Percentiles rank a stretch among this genome's conserved stretches.
Conservation (phyloP, 306 rosid species). For the Parietaria judaica region DNA sequence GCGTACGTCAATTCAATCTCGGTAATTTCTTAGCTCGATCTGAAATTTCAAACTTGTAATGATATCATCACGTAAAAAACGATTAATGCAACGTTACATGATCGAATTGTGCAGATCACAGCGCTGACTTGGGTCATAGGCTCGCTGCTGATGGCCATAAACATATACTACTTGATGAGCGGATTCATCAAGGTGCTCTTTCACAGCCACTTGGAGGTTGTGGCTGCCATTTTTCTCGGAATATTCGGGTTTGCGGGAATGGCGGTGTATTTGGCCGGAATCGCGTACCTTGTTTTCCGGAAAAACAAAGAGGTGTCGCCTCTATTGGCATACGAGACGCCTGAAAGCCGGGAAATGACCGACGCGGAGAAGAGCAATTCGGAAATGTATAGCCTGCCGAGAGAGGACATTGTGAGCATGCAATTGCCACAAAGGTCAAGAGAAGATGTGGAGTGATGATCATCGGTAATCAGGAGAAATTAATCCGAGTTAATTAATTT, state of each 20-base stretch:
- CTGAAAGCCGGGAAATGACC: constrained; percentile 48
- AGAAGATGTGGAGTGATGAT: constrained; percentile 36
- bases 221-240: constrained; percentile 53
- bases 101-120: constrained; percentile 41
- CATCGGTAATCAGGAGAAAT: constrained; percentile 10
- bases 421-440: constrained; percentile 68
- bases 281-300: constrained; percentile 59
- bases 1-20: constrained; percentile 50
- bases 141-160: constrained; percentile 62
- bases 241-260: constrained; percentile 70
- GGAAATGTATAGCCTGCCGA: constrained; percentile 36
- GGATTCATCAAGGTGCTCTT: constrained; percentile 65
- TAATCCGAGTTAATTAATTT: too few species aligned
- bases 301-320: constrained; percentile 48
- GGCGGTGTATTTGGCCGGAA: constrained; percentile 74
- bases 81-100: too few species aligned
- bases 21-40: constrained; percentile 29
- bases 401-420: constrained; percentile 83
- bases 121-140: constrained; percentile 71
- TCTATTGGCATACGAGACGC: constrained; percentile 56
- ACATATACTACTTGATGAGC: constrained; percentile 58
- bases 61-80: background rate
- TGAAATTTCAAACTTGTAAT: background rate
- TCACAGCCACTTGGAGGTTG: constrained; percentile 42
- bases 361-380: constrained; percentile 33